Evolutionary conservation across 2,329 filamentous ascomycete species (phyloP).

Genomic region (Aspergillus sp.): DNA sequence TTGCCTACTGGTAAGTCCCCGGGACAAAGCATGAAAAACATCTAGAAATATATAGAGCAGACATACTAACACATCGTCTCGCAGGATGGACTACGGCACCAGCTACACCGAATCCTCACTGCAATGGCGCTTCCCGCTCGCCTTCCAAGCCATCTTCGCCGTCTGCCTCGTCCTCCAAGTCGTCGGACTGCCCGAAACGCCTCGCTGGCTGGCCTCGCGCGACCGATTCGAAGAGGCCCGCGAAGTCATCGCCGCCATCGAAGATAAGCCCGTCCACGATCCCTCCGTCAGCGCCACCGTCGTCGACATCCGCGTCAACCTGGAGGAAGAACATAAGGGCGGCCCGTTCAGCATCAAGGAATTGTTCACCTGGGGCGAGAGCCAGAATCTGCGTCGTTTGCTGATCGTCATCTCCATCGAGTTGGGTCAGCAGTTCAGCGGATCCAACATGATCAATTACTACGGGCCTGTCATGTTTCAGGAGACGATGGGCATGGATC

Average conservation of each 20-base stretch:
- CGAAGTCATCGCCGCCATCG: conserved; percentile 22
- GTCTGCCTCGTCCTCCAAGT: conserved; percentile 26
- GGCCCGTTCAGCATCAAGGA: conserved; percentile 39
- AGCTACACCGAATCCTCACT: conserved; percentile 38
- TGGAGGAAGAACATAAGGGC: conserved; percentile 25
- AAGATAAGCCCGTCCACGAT: conserved; percentile 12
- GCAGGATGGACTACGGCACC: conserved; percentile 42
- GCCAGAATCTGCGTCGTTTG: conserved; percentile 34
- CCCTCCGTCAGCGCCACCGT: conserved; percentile 14
- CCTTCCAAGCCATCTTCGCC: conserved; percentile 30
- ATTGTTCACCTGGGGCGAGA: conserved; percentile 32
- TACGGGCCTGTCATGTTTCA: conserved; percentile 44
- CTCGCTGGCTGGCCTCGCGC: conserved; percentile 30
- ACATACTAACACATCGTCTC: neutral
- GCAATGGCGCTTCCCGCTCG: conserved; percentile 32
- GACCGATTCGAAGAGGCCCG: conserved; percentile 27
- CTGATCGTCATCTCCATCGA: conserved; percentile 36
- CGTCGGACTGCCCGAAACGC: conserved; percentile 30
- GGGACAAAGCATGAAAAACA: no score
- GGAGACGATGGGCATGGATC: conserved; percentile 39
- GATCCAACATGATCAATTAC: conserved; percentile 42
- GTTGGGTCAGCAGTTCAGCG: conserved; percentile 38
- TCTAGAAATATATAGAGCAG: no score
- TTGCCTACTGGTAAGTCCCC: conserved; percentile 24
- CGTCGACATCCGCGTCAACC: conserved; percentile 21